These are phyloP conservation scores for Botrytis tulipae DNA, from an alignment of 2,329 filamentous ascomycete species.

Conservation along the genomic window DNA sequence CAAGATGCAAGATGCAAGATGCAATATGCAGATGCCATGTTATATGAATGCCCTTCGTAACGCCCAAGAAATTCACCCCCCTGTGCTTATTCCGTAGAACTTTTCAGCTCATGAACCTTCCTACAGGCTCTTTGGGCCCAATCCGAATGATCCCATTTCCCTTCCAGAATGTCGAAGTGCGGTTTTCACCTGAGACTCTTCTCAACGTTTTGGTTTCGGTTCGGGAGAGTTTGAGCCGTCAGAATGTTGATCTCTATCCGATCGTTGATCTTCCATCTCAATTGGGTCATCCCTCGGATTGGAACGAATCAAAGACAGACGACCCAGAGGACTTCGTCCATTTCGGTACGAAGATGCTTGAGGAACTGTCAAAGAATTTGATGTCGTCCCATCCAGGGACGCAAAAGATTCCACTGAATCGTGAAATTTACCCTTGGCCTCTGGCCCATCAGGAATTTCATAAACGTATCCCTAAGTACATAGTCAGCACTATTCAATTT, in stretches of 20 bases:
- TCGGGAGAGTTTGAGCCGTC: constrained; percentile 18
- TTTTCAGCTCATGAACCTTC: neutral
- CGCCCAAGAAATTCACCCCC: neutral
- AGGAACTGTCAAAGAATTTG: constrained; percentile 26
- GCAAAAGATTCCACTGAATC: constrained; percentile 42
- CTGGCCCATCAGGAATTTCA: constrained; percentile 49
- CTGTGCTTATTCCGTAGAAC: neutral
- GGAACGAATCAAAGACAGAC: constrained; percentile 39
- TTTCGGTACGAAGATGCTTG: constrained; percentile 30
- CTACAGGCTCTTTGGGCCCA: neutral
- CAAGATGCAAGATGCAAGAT: constrained; percentile 1
- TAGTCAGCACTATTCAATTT: neutral
- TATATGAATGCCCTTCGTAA: neutral
- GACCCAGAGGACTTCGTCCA: constrained; percentile 40
- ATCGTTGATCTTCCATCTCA: constrained; percentile 31
- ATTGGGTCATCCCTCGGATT: constrained; percentile 28
- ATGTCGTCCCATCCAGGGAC: constrained; percentile 29
- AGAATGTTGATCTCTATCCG: neutral
- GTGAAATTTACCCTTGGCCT: constrained; percentile 44
- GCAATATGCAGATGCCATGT: constrained; percentile 3
- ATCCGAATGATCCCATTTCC: neutral
- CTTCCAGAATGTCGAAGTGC: neutral
- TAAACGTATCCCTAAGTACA: constrained; percentile 47
- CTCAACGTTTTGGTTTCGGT: neutral
- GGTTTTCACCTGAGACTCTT: neutral